A percentile compares a stretch with the other conserved stretches of the same genome.
Evolutionary conservation across 208 protist genomes (phyloP).

Genomic region (Leishmania amazonensis): DNA sequence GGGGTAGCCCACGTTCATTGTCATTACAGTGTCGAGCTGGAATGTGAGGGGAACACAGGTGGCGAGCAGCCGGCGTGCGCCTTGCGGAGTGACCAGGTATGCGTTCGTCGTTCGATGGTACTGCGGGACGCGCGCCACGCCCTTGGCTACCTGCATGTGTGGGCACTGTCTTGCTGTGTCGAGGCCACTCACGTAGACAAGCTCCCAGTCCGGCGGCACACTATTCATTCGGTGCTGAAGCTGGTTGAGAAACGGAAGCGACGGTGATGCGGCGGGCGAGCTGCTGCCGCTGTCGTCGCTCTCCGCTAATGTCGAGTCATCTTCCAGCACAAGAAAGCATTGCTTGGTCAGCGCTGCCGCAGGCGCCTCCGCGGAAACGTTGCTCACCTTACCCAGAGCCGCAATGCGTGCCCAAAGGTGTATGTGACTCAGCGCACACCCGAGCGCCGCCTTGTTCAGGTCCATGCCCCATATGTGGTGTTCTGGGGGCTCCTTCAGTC

Average conservation of each 20-base stretch:
- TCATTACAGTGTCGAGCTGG: constrained; percentile 90
- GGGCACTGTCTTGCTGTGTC: constrained; percentile 68
- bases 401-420: constrained; percentile 73
- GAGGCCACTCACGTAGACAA: constrained; percentile 85
- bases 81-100: constrained; percentile 70
- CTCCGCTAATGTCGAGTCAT: neutral
- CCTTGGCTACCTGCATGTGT: constrained; percentile 22
- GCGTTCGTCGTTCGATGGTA: constrained; percentile 88
- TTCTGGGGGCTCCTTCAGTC: constrained; percentile 37
- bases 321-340: constrained; percentile 9
- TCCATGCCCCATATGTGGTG: constrained; percentile 89
- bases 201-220: constrained; percentile 74
- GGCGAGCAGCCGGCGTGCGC: constrained; percentile 59
- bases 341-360: neutral
- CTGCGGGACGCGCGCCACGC: constrained; percentile 72
- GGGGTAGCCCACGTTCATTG: constrained; percentile 39
- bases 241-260: constrained; percentile 34
- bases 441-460: constrained; percentile 69
- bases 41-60: constrained; percentile 75
- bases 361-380: neutral
- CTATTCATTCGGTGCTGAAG: constrained; percentile 27
- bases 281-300: neutral
- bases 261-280: neutral
- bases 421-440: constrained; percentile 83
- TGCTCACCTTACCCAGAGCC: constrained; percentile 20